Evolutionary conservation across 2,329 filamentous ascomycete genomes (phyloP).

Genomic region (Alternaria alternata): DNA sequence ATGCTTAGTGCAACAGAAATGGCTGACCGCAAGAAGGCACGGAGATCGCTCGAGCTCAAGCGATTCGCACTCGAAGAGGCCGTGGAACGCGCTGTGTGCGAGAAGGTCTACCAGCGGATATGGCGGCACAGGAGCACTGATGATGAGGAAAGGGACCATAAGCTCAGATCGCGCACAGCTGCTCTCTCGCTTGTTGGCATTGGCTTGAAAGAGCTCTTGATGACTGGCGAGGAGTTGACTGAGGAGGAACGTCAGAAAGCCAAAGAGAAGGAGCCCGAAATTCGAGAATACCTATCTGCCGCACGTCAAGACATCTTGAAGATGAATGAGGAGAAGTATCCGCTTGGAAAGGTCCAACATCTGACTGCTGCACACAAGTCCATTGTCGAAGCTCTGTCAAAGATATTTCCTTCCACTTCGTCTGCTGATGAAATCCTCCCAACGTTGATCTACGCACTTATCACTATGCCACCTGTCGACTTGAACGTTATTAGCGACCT

Average conservation of each 20-base stretch:
- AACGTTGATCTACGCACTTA: conserved; percentile 93
- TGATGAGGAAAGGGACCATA: conserved; percentile 94
- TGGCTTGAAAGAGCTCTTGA: conserved; percentile 79
- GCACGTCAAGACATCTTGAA: conserved; percentile 73
- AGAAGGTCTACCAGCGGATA: conserved; percentile 82
- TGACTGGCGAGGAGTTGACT: conserved; percentile 63
- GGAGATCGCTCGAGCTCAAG: conserved; percentile 81
- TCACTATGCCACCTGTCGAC: conserved; percentile 85
- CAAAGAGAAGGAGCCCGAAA: conserved; percentile 66
- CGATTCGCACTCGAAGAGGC: conserved; percentile 83
- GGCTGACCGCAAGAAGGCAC: conserved; percentile 77
- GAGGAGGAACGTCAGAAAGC: conserved; percentile 64
- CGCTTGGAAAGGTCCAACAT: conserved; percentile 88
- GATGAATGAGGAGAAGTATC: conserved; percentile 89
- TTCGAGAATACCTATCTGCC: conserved; percentile 74
- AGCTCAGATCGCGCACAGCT: conserved; percentile 91
- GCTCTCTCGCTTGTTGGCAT: conserved; percentile 92
- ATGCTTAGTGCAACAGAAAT: conserved; percentile 93
- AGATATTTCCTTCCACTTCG: conserved; percentile 73
- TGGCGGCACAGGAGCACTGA: conserved; percentile 92
- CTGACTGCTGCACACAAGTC: conserved; percentile 89
- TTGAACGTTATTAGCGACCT: conserved; percentile 93
- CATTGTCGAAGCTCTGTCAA: conserved; percentile 85
- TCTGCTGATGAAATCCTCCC: conserved; percentile 97
- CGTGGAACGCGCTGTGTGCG: conserved; percentile 84